Evolutionary conservation across 2,329 filamentous ascomycete species (phyloP).

Genomic region (Exophiala oligosperma): DNA sequence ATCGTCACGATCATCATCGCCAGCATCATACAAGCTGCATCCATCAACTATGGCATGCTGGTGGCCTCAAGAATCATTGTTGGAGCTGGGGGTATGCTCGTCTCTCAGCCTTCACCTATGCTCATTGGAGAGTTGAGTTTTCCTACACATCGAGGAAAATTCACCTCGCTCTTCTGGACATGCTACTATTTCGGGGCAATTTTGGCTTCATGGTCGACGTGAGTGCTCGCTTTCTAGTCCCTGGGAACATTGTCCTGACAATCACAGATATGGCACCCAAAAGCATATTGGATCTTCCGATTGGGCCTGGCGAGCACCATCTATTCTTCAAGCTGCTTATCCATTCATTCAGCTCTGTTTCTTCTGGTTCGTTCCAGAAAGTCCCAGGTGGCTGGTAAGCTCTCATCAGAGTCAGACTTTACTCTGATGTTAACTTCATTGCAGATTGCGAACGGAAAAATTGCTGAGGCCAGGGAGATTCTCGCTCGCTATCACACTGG

Average conservation of each 20-base stretch:
- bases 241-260: too few species aligned
- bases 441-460: constrained; percentile 26
- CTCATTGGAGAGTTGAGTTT: constrained; percentile 31
- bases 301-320: constrained; percentile 33
- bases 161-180: constrained; percentile 24
- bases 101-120: constrained; percentile 31
- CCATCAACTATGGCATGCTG: constrained; percentile 36
- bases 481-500: constrained; percentile 29
- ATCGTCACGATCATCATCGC: constrained; percentile 5
- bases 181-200: constrained; percentile 37
- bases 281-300: constrained; percentile 25
- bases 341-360: constrained; percentile 24
- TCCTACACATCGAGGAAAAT: constrained; percentile 28
- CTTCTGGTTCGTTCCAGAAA: constrained; percentile 29
- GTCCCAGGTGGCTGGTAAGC: constrained; percentile 28
- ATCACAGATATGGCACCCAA: constrained; percentile 29
- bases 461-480: constrained; percentile 25
- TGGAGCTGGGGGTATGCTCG: constrained; percentile 33
- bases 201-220: constrained; percentile 32
- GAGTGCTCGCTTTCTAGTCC: too few species aligned
- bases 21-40: constrained; percentile 16
- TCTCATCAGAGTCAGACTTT: too few species aligned
- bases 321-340: constrained; percentile 26
- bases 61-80: constrained; percentile 33
- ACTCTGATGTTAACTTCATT: too few species aligned